Base-by-base conservation (phyloP, 2,329 filamentous ascomycete genomes). In the Pseudogymnoascus sp. region DNA sequence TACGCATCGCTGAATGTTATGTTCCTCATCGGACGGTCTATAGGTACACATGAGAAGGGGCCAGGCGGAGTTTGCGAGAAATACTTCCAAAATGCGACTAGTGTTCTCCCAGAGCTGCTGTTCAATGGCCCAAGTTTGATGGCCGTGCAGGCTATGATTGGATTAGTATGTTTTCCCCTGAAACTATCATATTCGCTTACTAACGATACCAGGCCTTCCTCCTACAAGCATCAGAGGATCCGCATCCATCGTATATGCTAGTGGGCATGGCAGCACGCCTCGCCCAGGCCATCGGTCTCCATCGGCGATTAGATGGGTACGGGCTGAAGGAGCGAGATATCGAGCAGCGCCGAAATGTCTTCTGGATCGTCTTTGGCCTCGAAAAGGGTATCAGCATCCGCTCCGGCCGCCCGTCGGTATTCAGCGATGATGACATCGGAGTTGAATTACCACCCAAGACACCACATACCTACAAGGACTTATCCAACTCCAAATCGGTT, bases 371-470 rank as follows among this genome's bases (percentile, higher is more conserved):
- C 48, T 65, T 65, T 42, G 38, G 69, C 13, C 36, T 68, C 17
- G 68, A 70, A 61, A 68, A 66, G 60, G 38, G 42, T 4, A 61
- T 65, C 31, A 65, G 61, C 36, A 60, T 62, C 55, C 63, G 62
- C 33, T 48, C 63, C 17, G 68, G 68, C 31, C 64, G 67, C 27
- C 68, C 68, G 13, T 69, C 68, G n/a, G 51, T 65, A 15, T 67
- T 70, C 38, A 65, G 66, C 21, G 68, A 70, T 42, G 67, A 69
- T 33, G 68, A 70, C 62, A 68, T 69, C 48, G 68, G 60, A 21
- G 61, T 70, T 42, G 65, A 69, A 29, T 63, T 69, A 35, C 68
- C 67, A 31, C 51, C 64, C 29, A 63, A 65, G 36, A 63, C 61
- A 6, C 55, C 62, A 36, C 55, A 68, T 39, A 66, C 63, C 8